Evolutionary conservation across 2,329 filamentous ascomycete genomes (phyloP).

Genomic region (Sporothrix brunneoviolacea): DNA sequence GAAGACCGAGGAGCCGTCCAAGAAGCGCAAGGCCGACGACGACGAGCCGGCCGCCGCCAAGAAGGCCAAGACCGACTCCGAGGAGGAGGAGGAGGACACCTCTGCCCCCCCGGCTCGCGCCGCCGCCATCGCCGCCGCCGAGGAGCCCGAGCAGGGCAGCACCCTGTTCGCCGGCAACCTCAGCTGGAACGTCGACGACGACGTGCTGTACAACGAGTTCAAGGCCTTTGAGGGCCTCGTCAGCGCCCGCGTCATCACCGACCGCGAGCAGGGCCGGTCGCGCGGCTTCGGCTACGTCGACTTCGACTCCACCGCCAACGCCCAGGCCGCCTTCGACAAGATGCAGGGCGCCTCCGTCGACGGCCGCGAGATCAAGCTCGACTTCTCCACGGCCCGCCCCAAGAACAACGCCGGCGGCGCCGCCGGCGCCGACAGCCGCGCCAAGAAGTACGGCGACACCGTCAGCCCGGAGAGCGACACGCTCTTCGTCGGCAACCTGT

Average conservation of each 20-base stretch:
- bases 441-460: conserved; percentile 68
- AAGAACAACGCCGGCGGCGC: conserved; percentile 20
- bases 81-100: conserved; percentile 26
- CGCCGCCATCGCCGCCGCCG: not conserved
- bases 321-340: conserved; percentile 33
- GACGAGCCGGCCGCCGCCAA: conserved; percentile 48
- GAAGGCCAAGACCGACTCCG: conserved; percentile 58
- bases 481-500: conserved; percentile 85
- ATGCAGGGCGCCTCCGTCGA: conserved; percentile 31
- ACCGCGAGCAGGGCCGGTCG: conserved; percentile 73
- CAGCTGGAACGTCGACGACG: conserved; percentile 85
- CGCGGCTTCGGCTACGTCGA: conserved; percentile 94
- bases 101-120: too few species aligned
- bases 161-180: conserved; percentile 89
- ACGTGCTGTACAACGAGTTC: conserved; percentile 74
- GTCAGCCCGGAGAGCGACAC: conserved; percentile 77
- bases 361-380: conserved; percentile 31
- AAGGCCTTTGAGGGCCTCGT: conserved; percentile 67
- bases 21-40: conserved; percentile 62
- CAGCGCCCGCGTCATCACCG: conserved; percentile 73
- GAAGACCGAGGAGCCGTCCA: conserved; percentile 44
- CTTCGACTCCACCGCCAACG: conserved; percentile 56
- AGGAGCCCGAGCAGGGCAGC: conserved; percentile 26
- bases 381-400: conserved; percentile 31
- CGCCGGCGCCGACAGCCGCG: conserved; percentile 56